Evolutionary conservation across 352 stramenopile species (phyloP).

Genomic region (Globisporangium heterothallicum): DNA sequence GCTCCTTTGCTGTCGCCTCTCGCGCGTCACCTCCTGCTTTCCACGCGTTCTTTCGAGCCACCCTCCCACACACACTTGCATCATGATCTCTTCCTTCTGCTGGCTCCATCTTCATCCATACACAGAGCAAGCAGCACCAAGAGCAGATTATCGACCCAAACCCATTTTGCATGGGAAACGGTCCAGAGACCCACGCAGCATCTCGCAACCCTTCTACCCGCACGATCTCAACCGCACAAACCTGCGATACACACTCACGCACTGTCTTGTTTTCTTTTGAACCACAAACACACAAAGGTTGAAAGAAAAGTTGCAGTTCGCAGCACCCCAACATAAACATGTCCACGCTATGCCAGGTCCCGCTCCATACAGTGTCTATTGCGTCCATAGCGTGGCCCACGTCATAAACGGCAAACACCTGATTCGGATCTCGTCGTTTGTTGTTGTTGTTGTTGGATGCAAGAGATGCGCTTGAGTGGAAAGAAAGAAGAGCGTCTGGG

Average conservation of each 20-base stretch:
- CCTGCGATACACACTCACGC: no score
- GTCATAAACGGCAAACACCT: neutral
- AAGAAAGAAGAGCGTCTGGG: no score
- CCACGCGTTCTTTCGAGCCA: neutral
- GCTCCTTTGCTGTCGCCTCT: neutral
- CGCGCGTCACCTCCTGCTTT: neutral
- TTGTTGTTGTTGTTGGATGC: constrained; percentile 1
- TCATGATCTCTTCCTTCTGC: neutral
- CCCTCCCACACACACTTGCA: neutral
- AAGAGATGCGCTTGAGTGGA: neutral
- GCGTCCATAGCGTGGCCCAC: neutral
- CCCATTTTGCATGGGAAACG: neutral
- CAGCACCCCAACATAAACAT: neutral
- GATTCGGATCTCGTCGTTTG: constrained; percentile 1
- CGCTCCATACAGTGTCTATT: neutral
- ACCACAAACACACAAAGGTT: neutral
- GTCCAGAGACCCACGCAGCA: neutral
- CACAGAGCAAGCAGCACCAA: neutral
- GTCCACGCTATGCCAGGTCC: neutral
- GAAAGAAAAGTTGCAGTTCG: constrained; percentile 12
- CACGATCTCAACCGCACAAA: no score
- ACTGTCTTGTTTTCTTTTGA: no score
- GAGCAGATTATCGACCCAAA: neutral
- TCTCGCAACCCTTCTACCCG: neutral
- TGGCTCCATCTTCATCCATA: neutral